Base-by-base conservation (phyloP, 108 stramenopile genomes). In the Fragilariopsis cylindrus region DNA sequence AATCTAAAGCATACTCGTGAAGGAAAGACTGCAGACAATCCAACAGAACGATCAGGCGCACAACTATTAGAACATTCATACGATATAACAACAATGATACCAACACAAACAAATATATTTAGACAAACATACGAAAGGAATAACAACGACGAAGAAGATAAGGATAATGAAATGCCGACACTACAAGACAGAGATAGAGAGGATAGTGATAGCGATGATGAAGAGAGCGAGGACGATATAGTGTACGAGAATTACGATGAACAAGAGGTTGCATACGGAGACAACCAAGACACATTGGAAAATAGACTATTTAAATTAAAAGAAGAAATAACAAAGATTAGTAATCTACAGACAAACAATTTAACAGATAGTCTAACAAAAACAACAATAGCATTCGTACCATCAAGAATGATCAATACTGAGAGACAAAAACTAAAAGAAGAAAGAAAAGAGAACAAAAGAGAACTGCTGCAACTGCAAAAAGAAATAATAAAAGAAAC, bases 151-250 rank as follows among this genome's bases (percentile, higher is more conserved):
- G 16, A 64, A 49, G 76, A 77, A 30, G 56, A 64, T 47, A 70
- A 70, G 1, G 76, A 77, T 21, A 62, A 70, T 0, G 62, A 57
- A 2, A 70, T 60, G 7, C 71, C 69, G 76, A 49, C 1, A 19
- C 30, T 77, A 42, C 64, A 71, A 60, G 76, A 77, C 43, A 65
- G 62, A 21, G 76, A 53, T 13, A 15, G 52, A 15, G 0, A 0
- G 52, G 52, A 15, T 53, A 15, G 12, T 1, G 52, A 53, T 11
- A 53, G 52, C 52, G 52, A 53, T 0, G 52, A 53, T 0, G 52
- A 53, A 1, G 52, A 53, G 52, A 1, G 1, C 52, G 52, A 53
- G 15, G 52, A 19, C 0, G 19, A 19, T 19, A 19, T 19, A 19
- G 19, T 0, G 19, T 19, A 19, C 0, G 19, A 19, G 19, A 19